A percentile compares a stretch with the other conserved stretches of the same genome.
Evolutionary conservation across 2,329 filamentous ascomycete species (phyloP).

Genomic region (Parastagonospora nodorum): DNA sequence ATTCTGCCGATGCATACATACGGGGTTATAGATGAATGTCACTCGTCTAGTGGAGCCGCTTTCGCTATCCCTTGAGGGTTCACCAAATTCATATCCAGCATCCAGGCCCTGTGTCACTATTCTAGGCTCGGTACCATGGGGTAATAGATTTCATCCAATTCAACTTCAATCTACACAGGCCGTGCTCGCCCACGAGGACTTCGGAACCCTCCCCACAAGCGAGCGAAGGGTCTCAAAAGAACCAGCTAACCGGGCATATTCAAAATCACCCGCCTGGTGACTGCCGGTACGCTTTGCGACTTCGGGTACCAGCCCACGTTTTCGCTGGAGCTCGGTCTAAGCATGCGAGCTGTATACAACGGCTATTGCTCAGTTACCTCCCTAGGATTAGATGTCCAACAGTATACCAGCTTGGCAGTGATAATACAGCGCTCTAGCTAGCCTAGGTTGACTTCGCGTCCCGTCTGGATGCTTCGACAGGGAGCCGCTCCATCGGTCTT

Average conservation of each 20-base stretch:
- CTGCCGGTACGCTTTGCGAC: slow-evolving; percentile 2
- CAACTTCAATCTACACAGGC: slow-evolving; percentile 32
- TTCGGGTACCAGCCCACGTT: background rate
- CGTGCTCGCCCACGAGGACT: slow-evolving; percentile 21
- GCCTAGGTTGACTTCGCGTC: slow-evolving; percentile 15
- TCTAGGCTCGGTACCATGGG: slow-evolving; percentile 33
- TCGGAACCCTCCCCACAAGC: slow-evolving; percentile 15
- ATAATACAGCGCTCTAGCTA: slow-evolving; percentile 6
- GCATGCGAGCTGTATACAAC: background rate
- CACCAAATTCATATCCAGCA: slow-evolving; percentile 15
- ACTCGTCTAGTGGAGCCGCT: slow-evolving; percentile 17
- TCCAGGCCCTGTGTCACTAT: slow-evolving; percentile 36
- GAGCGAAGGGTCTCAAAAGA: slow-evolving; percentile 12
- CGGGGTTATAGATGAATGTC: slow-evolving; percentile 34
- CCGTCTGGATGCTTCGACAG: slow-evolving; percentile 20
- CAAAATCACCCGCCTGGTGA: slow-evolving; percentile 15
- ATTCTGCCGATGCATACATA: slow-evolving; percentile 29
- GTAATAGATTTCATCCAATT: slow-evolving; percentile 37
- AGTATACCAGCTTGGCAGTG: slow-evolving; percentile 13
- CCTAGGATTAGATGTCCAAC: slow-evolving; percentile 7
- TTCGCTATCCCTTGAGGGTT: slow-evolving; percentile 13
- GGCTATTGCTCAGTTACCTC: background rate
- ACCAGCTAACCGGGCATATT: slow-evolving; percentile 7
- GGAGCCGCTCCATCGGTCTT: slow-evolving; percentile 14
- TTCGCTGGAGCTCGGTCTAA: no score